Percentiles rank a stretch among this genome's conserved stretches.
Conservation (phyloP, 176 grass and related monocot genomes). For the Eragrostis nindensis region DNA sequence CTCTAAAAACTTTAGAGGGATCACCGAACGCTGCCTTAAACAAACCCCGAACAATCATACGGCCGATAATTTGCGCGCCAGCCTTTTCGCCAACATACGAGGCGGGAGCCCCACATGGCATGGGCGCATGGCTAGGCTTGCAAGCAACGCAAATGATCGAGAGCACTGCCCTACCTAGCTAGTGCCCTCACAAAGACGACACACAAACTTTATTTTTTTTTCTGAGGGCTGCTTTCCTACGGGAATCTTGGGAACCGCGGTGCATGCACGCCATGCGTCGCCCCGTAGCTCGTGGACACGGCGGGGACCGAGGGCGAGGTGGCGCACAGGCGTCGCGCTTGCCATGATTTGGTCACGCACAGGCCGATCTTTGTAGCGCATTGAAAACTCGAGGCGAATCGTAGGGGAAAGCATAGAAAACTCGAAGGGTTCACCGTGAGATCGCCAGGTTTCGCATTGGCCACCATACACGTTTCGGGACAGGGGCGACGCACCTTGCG, state of each 20-base stretch:
- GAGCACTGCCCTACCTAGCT: neutral
- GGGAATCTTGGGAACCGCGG: slow-evolving; percentile 23
- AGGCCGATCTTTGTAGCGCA: neutral
- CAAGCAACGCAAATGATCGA: slow-evolving; percentile 8
- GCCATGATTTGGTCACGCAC: neutral
- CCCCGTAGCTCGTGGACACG: neutral
- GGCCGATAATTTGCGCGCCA: slow-evolving; percentile 11
- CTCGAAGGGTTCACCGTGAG: neutral
- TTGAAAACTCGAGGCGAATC: neutral
- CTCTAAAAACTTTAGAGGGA: too few species aligned
- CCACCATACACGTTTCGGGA: neutral
- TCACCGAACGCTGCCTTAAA: too few species aligned
- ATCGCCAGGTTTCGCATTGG: slow-evolving; percentile 7
- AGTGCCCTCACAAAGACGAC: neutral
- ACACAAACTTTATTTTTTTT: neutral
- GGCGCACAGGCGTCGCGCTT: neutral
- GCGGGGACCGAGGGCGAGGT: neutral
- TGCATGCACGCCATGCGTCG: slow-evolving; percentile 27
- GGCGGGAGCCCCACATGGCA: too few species aligned
- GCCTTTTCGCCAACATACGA: slow-evolving; percentile 22
- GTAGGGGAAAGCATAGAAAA: neutral
- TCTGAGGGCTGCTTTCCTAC: neutral
- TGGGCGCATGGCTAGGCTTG: too few species aligned
- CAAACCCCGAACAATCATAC: neutral
- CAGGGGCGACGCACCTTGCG: neutral